Base-by-base conservation (phyloP, 179 eudicot species). In the Monotropa hypopitys region DNA sequence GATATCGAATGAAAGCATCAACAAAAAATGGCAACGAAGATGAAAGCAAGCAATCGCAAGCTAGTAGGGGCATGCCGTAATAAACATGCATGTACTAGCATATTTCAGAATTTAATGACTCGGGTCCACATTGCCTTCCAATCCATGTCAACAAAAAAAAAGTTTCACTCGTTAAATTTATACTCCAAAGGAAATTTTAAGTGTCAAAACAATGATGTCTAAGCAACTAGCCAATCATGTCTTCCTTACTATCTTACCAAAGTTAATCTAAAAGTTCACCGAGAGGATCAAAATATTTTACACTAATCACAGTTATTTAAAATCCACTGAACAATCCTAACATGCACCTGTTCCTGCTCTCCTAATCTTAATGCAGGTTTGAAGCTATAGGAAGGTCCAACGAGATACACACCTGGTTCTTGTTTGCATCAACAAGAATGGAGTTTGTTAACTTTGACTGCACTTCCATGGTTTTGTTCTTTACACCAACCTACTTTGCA, bases 401-500 rank as follows among this genome's bases (percentile, higher is more conserved):
- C 63, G 40, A 45, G 33, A 21, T 16, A 62, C 81, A 56, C 40
- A 91, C 99, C 98, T 96, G 97, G 87, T 93, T 91, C 85, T 86
- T 96, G 88, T 87, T 89, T 73, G 88, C 84, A 87, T 96, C 98
- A 72, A 93, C 90, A 59, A 91, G 76, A 80, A 96, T 81, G 62
- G 81, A 92, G 88, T 86, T 91, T 70, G 98, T 81, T 72, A 85
- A 86, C 87, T 91, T 93, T 33, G 97, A 88, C 83, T 90, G 98
- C 61, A 91, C 87, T 84, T 91, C 98, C n/a, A 85, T 80, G 74
- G 92, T 86, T 81, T 84, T 91, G 78, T 79, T 91, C 85, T 91
- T 91, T 72, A 95, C 91, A 76, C 99, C 99, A 70, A 95, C 99
- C 99, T 95, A 80, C 80, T 80, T 80, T 81, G 78, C 72, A 66